Evolutionary conservation across 768 basidiomycete genomes (phyloP).

Genomic region (Leccinum variicolor): DNA sequence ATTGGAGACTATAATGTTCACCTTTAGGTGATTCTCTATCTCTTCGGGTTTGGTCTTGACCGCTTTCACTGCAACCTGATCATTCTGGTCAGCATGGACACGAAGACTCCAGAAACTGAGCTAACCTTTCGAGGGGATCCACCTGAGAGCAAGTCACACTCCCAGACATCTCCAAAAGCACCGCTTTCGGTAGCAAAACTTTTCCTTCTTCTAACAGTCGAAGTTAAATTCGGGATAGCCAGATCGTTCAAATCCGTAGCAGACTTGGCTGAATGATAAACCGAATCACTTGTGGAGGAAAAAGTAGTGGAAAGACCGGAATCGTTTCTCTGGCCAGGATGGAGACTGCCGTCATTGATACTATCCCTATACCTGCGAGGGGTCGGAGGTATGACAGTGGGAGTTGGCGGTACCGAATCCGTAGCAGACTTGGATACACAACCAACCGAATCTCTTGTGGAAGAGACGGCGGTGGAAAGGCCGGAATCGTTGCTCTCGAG

Average conservation of each 20-base stretch:
- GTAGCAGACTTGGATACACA: conserved; percentile 9
- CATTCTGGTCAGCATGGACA: not conserved
- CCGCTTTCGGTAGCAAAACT: conserved; percentile 9
- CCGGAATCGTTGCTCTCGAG: not conserved
- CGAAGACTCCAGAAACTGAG: not conserved
- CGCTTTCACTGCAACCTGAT: conserved; percentile 22
- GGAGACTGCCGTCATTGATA: not conserved
- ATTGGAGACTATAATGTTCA: not conserved
- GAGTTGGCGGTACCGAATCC: conserved; percentile 1
- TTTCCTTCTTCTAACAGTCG: conserved; percentile 4
- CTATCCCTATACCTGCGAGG: not conserved
- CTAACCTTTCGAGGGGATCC: conserved; percentile 5
- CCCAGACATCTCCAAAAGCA: conserved; percentile 22
- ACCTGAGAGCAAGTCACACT: conserved; percentile 19
- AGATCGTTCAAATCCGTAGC: conserved; percentile 5
- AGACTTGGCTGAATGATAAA: conserved; percentile 9
- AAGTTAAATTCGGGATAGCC: conserved; percentile 1
- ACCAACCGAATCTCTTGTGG: not conserved
- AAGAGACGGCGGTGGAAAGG: not conserved
- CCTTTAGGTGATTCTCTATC: conserved; percentile 10
- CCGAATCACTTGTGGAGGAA: not conserved
- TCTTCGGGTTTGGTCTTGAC: conserved; percentile 5
- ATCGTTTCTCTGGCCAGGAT: not conserved
- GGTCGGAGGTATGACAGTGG: conserved; percentile 11
- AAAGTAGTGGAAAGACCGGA: not conserved